phyloP scores from a whole-genome alignment of 2,329 filamentous ascomycete species.

The Chalaropsis thielavioides region DNA sequence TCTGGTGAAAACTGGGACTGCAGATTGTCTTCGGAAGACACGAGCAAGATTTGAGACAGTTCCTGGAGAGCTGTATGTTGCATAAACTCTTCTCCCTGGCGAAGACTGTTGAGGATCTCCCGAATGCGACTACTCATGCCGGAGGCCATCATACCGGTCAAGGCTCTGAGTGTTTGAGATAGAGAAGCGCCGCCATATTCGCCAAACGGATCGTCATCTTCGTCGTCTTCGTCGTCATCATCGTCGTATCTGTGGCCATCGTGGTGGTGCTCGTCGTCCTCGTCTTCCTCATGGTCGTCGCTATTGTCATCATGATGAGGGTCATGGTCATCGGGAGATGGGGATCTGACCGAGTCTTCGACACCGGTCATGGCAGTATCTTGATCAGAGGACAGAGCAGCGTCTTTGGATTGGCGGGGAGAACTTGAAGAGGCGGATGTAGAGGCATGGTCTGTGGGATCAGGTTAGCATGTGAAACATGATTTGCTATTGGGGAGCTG shows the following conservation, averaged over 20 bases:
- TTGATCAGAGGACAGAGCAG: constrained; percentile 37
- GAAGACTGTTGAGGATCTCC: constrained; percentile 60
- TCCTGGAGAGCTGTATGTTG: constrained; percentile 90
- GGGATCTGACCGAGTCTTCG: constrained; percentile 37
- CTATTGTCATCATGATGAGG: constrained; percentile 12
- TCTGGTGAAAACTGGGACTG: constrained; percentile 92
- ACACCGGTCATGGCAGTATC: constrained; percentile 60
- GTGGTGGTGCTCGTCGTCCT: constrained; percentile 19
- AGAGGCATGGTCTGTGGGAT: background rate
- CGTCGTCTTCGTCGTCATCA: constrained; percentile 49
- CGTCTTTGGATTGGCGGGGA: constrained; percentile 39
- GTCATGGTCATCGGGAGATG: constrained; percentile 27
- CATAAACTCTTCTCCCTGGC: constrained; percentile 72
- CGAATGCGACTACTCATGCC: constrained; percentile 67
- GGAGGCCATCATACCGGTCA: constrained; percentile 76
- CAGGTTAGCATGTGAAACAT: background rate
- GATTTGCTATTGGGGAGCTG: background rate
- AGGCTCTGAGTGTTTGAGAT: constrained; percentile 66
- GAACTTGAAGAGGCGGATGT: constrained; percentile 25
- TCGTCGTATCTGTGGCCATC: constrained; percentile 26
- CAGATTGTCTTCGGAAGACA: constrained; percentile 93
- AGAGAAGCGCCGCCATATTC: constrained; percentile 46
- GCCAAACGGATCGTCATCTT: constrained; percentile 49
- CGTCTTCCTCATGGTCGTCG: constrained; percentile 9
- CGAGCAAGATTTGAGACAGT: constrained; percentile 78